phyloP scores from a whole-genome alignment of 371 early-diverging fungal genomes.

The Dentiscutata heterogama region DNA sequence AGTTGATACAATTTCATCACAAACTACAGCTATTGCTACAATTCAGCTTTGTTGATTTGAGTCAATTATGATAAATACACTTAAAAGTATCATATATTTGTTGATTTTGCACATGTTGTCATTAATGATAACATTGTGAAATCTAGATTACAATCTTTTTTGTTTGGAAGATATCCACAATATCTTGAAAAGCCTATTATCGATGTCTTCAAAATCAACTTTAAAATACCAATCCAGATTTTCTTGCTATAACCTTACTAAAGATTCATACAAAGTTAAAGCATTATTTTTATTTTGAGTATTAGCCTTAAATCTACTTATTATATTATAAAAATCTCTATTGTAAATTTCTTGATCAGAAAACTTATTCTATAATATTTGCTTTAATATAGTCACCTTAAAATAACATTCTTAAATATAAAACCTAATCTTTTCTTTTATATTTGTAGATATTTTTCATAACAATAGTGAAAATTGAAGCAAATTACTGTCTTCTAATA shows the following conservation, averaged over 20 bases:
- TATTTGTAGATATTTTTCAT: no score
- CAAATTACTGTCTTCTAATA: no score
- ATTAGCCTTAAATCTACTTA: background rate
- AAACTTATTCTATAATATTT: background rate
- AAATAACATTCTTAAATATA: background rate
- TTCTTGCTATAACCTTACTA: background rate
- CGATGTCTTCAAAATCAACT: no score
- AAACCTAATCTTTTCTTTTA: no score
- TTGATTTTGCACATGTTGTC: constrained; percentile 46
- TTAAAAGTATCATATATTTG: constrained; percentile 42
- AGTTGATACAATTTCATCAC: constrained; percentile 35
- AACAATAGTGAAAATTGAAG: no score
- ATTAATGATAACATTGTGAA: constrained; percentile 46
- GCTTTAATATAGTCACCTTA: background rate
- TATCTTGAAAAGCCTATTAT: no score
- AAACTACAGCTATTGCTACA: background rate
- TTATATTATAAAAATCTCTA: background rate
- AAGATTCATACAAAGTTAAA: no score
- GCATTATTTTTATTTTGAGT: background rate
- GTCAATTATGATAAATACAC: constrained; percentile 43
- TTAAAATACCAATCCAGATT: no score
- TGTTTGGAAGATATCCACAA: constrained; percentile 49
- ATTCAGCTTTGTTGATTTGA: constrained; percentile 38
- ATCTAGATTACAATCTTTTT: constrained; percentile 24
- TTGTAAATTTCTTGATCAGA: background rate